Evolutionary conservation across 345 rosid genomes (phyloP).

Genomic region (Hypericum androsaemum): DNA sequence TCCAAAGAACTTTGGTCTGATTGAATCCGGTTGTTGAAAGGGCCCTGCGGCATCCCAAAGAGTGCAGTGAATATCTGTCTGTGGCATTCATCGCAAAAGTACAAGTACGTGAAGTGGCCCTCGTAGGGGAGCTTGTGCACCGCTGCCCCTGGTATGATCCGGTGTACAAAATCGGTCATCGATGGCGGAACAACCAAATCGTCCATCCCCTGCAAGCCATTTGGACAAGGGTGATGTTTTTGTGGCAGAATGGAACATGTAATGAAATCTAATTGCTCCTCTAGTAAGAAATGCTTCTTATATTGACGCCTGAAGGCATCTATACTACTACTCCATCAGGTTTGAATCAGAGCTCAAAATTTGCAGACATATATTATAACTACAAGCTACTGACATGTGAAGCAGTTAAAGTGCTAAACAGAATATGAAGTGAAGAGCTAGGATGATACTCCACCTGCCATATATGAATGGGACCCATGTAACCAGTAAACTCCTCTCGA

Average conservation of each 20-base stretch:
- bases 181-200: constrained; percentile 59
- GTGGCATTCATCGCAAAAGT: constrained; percentile 61
- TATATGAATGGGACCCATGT: constrained; percentile 59
- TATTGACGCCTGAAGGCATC: no score
- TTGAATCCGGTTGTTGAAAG: constrained; percentile 17
- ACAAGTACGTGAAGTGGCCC: constrained; percentile 57
- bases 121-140: constrained; percentile 65
- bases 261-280: background rate
- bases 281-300: background rate
- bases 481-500: constrained; percentile 46
- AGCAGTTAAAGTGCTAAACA: background rate
- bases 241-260: background rate
- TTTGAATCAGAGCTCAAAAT: background rate
- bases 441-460: constrained; percentile 49
- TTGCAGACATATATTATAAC: no score
- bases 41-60: constrained; percentile 55
- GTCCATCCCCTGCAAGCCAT: constrained; percentile 50
- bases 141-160: constrained; percentile 58
- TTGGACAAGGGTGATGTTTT: background rate
- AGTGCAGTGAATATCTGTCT: constrained; percentile 59
- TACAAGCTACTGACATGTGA: no score
- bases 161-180: constrained; percentile 60
- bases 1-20: constrained; percentile 20
- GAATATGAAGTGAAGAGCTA: background rate
- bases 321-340: background rate